These are phyloP conservation scores for Plantago major DNA, from an alignment of 257 asterid genomes.

Conservation along the genomic window DNA sequence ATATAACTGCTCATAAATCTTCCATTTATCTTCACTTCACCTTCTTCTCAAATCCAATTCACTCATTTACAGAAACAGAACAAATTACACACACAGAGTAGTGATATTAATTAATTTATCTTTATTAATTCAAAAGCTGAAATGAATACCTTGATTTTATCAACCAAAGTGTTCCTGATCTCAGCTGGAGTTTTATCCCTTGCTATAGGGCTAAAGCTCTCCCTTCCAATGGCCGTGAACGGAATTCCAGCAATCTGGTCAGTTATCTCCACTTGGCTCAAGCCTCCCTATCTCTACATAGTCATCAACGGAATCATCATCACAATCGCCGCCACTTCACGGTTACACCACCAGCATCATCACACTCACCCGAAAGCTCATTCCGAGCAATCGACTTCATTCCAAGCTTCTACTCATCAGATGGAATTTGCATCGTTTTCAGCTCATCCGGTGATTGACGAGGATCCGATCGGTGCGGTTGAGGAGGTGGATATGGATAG, in stretches of 20 bases:
- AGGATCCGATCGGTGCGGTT: constrained; percentile 11
- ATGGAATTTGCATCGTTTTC: constrained; percentile 20
- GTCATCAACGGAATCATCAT: constrained; percentile 70
- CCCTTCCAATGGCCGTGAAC: constrained; percentile 34
- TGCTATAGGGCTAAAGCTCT: constrained; percentile 30
- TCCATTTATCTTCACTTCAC: neutral
- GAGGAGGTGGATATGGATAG: constrained; percentile 16
- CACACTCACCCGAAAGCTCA: constrained; percentile 13
- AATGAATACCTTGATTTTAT: constrained; percentile 28
- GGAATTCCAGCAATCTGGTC: constrained; percentile 49
- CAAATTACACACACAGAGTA: constrained; percentile 13
- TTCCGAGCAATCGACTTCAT: constrained; percentile 27
- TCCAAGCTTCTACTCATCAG: constrained; percentile 32
- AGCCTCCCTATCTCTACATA: constrained; percentile 70
- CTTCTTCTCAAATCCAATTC: constrained; percentile 16
- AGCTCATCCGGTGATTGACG: constrained; percentile 14
- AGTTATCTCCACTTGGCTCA: constrained; percentile 34
- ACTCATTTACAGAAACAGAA: constrained; percentile 11
- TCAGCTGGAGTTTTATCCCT: constrained; percentile 49
- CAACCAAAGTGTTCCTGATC: constrained; percentile 44
- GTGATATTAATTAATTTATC: neutral
- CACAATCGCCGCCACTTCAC: constrained; percentile 57
- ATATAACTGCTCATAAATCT: constrained; percentile 5
- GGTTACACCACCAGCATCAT: constrained; percentile 34
- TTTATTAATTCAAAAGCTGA: constrained; percentile 17